Conservation (phyloP, 2,329 filamentous ascomycete genomes). For the Arthrinium puccinioides region DNA sequence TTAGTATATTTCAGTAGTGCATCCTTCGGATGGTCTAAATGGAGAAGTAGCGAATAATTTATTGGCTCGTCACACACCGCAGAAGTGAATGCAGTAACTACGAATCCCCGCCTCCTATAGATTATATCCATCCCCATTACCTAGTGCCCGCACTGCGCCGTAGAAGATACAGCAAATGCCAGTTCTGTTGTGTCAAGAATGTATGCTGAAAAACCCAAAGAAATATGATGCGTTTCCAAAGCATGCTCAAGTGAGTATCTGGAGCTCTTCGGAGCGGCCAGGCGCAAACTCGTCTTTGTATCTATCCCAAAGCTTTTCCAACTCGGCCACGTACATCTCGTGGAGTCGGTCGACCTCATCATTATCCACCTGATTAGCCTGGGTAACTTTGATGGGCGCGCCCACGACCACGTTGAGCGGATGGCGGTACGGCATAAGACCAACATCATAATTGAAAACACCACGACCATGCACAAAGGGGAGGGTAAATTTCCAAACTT, state of each 20-base stretch:
- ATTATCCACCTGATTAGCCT: slow-evolving; percentile 57
- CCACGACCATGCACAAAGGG: slow-evolving; percentile 85
- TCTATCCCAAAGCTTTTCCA: slow-evolving; percentile 65
- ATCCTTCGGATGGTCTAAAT: no score
- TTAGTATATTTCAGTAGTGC: no score
- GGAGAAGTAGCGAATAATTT: no score
- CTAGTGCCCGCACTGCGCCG: no score
- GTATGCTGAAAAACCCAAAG: no score
- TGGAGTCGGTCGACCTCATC: slow-evolving; percentile 78
- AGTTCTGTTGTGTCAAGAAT: no score
- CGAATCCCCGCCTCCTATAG: no score
- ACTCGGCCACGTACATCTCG: slow-evolving; percentile 66
- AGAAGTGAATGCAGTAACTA: no score
- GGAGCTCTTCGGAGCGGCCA: slow-evolving; percentile 55
- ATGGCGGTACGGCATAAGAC: slow-evolving; percentile 85
- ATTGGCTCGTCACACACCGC: no score
- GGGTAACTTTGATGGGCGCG: slow-evolving; percentile 64
- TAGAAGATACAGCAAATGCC: no score
- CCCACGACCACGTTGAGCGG: slow-evolving; percentile 88
- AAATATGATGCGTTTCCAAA: background rate
- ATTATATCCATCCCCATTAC: no score
- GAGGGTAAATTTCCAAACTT: slow-evolving; percentile 83
- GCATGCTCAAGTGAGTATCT: slow-evolving; percentile 42
- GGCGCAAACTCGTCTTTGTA: slow-evolving; percentile 72
- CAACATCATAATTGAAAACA: slow-evolving; percentile 96